phyloP scores from a whole-genome alignment of 345 rosid species.

The Streptanthus diversifolius region DNA sequence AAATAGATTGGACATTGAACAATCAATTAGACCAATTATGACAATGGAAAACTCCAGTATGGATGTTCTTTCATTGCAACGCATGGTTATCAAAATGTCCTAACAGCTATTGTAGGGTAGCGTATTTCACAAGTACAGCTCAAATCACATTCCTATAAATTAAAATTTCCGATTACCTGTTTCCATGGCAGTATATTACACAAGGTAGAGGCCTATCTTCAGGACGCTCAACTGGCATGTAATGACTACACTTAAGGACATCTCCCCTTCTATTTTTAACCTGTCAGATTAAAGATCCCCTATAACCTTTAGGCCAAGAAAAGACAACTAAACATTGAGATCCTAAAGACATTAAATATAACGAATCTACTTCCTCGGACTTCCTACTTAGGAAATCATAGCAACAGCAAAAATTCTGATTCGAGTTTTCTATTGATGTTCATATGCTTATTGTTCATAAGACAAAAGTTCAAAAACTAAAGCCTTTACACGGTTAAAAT shows the following conservation, averaged over 20 bases:
- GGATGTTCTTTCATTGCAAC: neutral
- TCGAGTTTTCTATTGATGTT: neutral
- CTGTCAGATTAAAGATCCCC: conserved; percentile 44
- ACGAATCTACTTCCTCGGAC: neutral
- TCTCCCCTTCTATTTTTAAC: conserved; percentile 72
- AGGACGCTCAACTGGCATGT: conserved; percentile 60
- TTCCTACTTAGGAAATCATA: neutral
- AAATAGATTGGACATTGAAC: neutral
- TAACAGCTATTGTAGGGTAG: neutral
- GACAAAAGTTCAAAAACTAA: neutral
- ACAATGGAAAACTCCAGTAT: neutral
- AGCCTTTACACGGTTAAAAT: neutral
- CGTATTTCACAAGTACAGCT: neutral
- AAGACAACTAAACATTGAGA: conserved; percentile 28
- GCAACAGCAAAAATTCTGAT: neutral
- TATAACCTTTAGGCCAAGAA: neutral
- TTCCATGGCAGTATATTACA: conserved; percentile 96
- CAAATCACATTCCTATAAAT: neutral
- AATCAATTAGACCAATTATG: neutral
- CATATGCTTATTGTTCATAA: neutral
- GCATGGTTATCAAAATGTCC: neutral
- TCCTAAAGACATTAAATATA: conserved; percentile 10
- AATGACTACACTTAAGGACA: conserved; percentile 83
- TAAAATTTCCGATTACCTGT: conserved; percentile 45
- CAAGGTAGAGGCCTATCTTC: conserved; percentile 83